Percentiles rank a stretch among this genome's conserved stretches.
phyloP scores from a whole-genome alignment of 2,329 filamentous ascomycete species.

The Ceratocystis cubensis region DNA sequence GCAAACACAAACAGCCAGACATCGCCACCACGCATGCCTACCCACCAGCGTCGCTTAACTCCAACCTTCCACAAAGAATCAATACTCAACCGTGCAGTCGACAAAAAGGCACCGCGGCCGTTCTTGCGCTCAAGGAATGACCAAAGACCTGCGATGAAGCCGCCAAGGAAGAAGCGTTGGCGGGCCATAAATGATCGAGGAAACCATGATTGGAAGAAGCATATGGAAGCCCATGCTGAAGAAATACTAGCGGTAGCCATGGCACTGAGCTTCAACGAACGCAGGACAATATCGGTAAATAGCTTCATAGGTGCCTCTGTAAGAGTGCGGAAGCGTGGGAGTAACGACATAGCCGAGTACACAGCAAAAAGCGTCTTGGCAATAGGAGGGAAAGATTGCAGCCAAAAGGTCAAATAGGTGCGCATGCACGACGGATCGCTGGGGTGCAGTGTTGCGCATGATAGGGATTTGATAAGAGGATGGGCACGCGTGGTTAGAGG shows the following conservation, averaged over 20 bases:
- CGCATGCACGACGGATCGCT: conserved; percentile 76
- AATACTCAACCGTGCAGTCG: conserved; percentile 63
- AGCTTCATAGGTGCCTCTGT: conserved; percentile 56
- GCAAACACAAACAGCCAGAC: conserved; percentile 70
- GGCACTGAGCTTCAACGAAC: conserved; percentile 60
- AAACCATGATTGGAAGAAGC: conserved; percentile 71
- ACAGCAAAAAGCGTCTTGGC: conserved; percentile 65
- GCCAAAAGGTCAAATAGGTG: conserved; percentile 78
- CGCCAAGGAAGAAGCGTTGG: conserved; percentile 80
- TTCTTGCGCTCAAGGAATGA: conserved; percentile 59
- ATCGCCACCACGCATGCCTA: conserved; percentile 68
- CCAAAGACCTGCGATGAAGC: conserved; percentile 75
- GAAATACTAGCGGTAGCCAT: conserved; percentile 71
- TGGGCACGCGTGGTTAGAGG: conserved; percentile 76
- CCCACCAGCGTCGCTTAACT: conserved; percentile 83
- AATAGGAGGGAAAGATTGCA: conserved; percentile 66
- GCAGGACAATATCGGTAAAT: conserved; percentile 47
- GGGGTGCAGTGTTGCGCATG: conserved; percentile 82
- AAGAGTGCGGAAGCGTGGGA: conserved; percentile 55
- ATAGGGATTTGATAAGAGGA: conserved; percentile 70
- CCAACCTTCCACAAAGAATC: conserved; percentile 87
- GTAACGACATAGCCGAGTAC: conserved; percentile 53
- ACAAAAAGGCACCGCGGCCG: conserved; percentile 60
- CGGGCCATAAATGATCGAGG: conserved; percentile 63
- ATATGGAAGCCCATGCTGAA: conserved; percentile 78